Evolutionary conservation across 257 asterid species (phyloP).

Genomic region (Fraxinus americana): DNA sequence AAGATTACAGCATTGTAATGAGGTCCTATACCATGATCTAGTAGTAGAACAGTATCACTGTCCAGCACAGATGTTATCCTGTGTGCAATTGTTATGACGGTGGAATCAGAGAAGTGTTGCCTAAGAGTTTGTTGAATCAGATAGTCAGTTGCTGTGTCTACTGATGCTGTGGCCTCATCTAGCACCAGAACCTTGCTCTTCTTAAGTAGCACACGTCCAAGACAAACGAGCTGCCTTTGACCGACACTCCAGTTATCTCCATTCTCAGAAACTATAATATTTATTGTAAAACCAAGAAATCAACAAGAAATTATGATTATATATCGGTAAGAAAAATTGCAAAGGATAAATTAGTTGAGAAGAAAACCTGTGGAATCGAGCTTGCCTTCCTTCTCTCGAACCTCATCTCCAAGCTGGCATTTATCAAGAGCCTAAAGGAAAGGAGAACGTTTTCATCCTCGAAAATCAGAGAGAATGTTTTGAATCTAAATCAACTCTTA

Average conservation of each 20-base stretch:
- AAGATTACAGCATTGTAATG: conserved; percentile 30
- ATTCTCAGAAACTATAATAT: conserved; percentile 68
- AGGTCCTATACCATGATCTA: conserved; percentile 52
- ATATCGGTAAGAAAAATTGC: neutral
- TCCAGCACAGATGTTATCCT: conserved; percentile 85
- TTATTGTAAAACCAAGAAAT: neutral
- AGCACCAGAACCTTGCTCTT: conserved; percentile 83
- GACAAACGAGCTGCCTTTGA: conserved; percentile 87
- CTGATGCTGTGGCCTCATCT: conserved; percentile 97
- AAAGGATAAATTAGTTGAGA: neutral
- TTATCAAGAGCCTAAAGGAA: conserved; percentile 73
- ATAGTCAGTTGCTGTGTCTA: conserved; percentile 90
- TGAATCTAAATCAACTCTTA: no score
- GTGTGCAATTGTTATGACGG: conserved; percentile 86
- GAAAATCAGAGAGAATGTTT: no score
- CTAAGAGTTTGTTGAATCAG: conserved; percentile 79
- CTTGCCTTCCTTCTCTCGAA: conserved; percentile 70
- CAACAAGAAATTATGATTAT: conserved; percentile 25
- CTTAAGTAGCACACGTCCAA: conserved; percentile 92
- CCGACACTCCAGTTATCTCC: conserved; percentile 99
- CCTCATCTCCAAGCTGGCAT: conserved; percentile 93
- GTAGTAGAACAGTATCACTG: conserved; percentile 71
- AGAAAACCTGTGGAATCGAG: conserved; percentile 76
- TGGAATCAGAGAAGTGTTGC: conserved; percentile 62
- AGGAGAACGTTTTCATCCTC: neutral